Evolutionary conservation across 192 early-diverging fungal species (phyloP).

Genomic region (Powellomyces hirtus): DNA sequence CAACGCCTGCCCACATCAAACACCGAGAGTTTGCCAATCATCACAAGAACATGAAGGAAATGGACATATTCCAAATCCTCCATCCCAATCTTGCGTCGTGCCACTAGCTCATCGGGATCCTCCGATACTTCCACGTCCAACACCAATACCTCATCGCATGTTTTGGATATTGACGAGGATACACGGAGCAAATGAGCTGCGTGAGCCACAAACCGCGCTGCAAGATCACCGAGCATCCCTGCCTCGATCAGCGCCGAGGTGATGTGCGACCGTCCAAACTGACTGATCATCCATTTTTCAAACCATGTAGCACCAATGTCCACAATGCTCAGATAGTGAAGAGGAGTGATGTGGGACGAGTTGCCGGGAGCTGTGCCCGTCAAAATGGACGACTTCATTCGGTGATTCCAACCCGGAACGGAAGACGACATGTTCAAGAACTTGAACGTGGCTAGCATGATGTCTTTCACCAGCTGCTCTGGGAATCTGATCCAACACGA

Average conservation of each 20-base stretch:
- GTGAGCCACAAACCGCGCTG: conserved; percentile 24
- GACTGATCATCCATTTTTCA: conserved; percentile 52
- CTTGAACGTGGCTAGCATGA: conserved; percentile 38
- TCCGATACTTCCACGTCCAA: conserved; percentile 47
- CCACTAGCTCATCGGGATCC: conserved; percentile 34
- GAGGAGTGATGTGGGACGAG: conserved; percentile 22
- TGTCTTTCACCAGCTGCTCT: conserved; percentile 40
- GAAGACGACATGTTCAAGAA: conserved; percentile 27
- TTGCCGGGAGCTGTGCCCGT: conserved; percentile 1
- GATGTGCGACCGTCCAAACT: conserved; percentile 40
- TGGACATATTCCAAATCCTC: conserved; percentile 47
- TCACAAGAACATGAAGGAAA: conserved; percentile 38
- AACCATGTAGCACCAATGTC: conserved; percentile 47
- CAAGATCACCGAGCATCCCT: conserved; percentile 33
- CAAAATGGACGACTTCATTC: conserved; percentile 10
- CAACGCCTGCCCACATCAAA: conserved; percentile 30
- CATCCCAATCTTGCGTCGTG: conserved; percentile 16
- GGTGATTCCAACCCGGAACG: conserved; percentile 3
- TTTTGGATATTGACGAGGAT: conserved; percentile 1
- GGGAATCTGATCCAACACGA: conserved; percentile 52
- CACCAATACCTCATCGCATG: conserved; percentile 43
- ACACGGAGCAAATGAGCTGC: conserved; percentile 4
- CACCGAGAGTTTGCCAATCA: conserved; percentile 38
- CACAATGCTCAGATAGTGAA: conserved; percentile 42
- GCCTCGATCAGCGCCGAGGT: conserved; percentile 22